Percentiles rank a stretch among this genome's conserved stretches.
phyloP scores from a whole-genome alignment of 2,329 filamentous ascomycete species.

The Cephalotrichum gorgonifer region DNA sequence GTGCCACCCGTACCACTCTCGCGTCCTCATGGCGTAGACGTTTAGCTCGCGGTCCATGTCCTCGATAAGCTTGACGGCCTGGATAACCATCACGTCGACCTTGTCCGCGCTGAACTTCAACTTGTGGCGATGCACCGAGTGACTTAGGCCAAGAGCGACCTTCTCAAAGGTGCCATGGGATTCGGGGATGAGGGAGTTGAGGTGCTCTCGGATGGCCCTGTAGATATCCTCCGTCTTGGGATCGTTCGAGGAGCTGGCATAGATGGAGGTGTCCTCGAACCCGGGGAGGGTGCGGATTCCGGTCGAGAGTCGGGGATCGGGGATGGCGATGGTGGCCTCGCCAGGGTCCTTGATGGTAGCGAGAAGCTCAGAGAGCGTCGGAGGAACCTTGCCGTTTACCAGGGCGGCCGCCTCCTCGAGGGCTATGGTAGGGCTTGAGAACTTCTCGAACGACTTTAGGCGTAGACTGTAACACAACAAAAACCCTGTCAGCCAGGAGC shows the following conservation, averaged over 20 bases:
- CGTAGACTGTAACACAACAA: slow-evolving; percentile 56
- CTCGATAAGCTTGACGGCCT: slow-evolving; percentile 87
- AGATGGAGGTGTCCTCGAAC: slow-evolving; percentile 73
- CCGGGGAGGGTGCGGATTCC: slow-evolving; percentile 88
- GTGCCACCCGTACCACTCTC: slow-evolving; percentile 99
- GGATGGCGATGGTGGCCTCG: slow-evolving; percentile 89
- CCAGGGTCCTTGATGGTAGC: slow-evolving; percentile 93
- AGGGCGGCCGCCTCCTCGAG: slow-evolving; percentile 83
- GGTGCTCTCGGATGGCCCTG: slow-evolving; percentile 84
- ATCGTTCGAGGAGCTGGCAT: slow-evolving; percentile 66
- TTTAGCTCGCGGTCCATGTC: slow-evolving; percentile 98
- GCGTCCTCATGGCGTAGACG: slow-evolving; percentile 96
- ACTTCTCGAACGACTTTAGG: slow-evolving; percentile 95
- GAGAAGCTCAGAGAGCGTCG: slow-evolving; percentile 71
- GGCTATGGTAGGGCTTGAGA: slow-evolving; percentile 83
- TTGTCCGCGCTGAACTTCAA: slow-evolving; percentile 98
- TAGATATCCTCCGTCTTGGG: slow-evolving; percentile 71
- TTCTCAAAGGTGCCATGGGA: slow-evolving; percentile 78
- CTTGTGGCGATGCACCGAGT: slow-evolving; percentile 94
- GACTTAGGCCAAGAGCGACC: slow-evolving; percentile 92
- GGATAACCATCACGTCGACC: slow-evolving; percentile 98
- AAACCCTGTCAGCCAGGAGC: not conserved
- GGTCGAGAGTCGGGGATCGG: slow-evolving; percentile 83
- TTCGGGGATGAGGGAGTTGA: slow-evolving; percentile 83
- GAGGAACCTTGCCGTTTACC: slow-evolving; percentile 89